These are phyloP conservation scores for Leptographium wingfieldii DNA, from an alignment of 2,329 filamentous ascomycete species.

Conservation along the genomic window DNA sequence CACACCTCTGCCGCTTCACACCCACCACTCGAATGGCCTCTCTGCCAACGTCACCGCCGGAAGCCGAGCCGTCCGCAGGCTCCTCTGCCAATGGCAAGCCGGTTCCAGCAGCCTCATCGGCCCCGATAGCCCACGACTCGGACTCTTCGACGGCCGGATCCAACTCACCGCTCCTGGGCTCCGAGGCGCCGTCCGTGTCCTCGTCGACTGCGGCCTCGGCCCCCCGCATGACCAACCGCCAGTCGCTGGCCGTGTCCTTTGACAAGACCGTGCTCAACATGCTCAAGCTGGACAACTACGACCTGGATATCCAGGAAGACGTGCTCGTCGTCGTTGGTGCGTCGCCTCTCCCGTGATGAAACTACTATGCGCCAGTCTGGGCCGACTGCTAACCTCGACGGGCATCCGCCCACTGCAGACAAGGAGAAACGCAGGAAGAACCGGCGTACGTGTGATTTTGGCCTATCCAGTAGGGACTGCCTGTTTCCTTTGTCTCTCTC, in stretches of 20 bases:
- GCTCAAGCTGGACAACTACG: conserved; percentile 12
- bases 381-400: neutral
- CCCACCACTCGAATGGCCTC: neutral
- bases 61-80: neutral
- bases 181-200: neutral
- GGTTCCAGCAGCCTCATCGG: neutral
- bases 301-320: conserved; percentile 12
- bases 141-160: neutral
- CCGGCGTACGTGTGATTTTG: conserved; percentile 9
- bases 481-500: neutral
- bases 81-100: neutral
- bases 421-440: conserved; percentile 13
- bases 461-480: conserved; percentile 2
- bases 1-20: neutral
- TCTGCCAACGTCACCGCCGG: neutral
- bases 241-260: conserved; percentile 12
- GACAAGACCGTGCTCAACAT: conserved; percentile 13
- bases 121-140: neutral
- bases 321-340: conserved; percentile 10
- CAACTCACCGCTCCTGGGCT: neutral
- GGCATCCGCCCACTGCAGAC: conserved; percentile 4
- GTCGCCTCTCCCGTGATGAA: neutral
- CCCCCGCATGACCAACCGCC: conserved; percentile 3
- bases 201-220: neutral
- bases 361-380: neutral